phyloP scores from a whole-genome alignment of 2,329 filamentous ascomycete species.

The Exophiala sp. region DNA sequence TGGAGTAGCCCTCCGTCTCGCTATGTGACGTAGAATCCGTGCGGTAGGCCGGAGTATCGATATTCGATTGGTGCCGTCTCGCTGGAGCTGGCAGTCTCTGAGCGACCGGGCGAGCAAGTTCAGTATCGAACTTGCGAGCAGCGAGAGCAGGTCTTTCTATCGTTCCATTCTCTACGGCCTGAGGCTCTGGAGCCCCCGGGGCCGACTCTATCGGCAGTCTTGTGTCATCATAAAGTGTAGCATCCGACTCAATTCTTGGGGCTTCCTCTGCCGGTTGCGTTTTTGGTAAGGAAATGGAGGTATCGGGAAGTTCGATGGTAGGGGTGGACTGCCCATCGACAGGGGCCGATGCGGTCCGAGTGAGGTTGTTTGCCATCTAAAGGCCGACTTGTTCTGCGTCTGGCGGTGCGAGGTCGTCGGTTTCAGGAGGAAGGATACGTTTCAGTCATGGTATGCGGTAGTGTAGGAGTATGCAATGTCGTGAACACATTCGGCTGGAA shows the following conservation, averaged over 20 bases:
- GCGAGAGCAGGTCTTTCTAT: constrained; percentile 9
- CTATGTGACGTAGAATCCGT: constrained; percentile 2
- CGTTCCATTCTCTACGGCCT: not conserved
- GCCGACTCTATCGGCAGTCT: not conserved
- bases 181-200: not conserved
- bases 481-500: too few relatives aligned
- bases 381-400: too few relatives aligned
- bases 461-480: too few relatives aligned
- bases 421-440: not conserved
- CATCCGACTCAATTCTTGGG: constrained; percentile 1
- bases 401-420: too few relatives aligned
- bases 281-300: constrained; percentile 10
- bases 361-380: constrained; percentile 17
- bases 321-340: constrained; percentile 12
- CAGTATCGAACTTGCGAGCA: constrained; percentile 17
- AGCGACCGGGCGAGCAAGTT: constrained; percentile 12
- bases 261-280: not conserved
- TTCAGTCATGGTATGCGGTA: not conserved
- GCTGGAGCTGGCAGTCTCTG: constrained; percentile 3
- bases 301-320: constrained; percentile 12
- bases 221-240: constrained; percentile 3
- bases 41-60: not conserved
- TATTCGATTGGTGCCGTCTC: constrained; percentile 9
- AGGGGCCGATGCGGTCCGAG: constrained; percentile 11
- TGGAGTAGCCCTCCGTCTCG: constrained; percentile 15